phyloP scores from a whole-genome alignment of 495 filamentous ascomycete species.

The Pseudevernia furfuracea region DNA sequence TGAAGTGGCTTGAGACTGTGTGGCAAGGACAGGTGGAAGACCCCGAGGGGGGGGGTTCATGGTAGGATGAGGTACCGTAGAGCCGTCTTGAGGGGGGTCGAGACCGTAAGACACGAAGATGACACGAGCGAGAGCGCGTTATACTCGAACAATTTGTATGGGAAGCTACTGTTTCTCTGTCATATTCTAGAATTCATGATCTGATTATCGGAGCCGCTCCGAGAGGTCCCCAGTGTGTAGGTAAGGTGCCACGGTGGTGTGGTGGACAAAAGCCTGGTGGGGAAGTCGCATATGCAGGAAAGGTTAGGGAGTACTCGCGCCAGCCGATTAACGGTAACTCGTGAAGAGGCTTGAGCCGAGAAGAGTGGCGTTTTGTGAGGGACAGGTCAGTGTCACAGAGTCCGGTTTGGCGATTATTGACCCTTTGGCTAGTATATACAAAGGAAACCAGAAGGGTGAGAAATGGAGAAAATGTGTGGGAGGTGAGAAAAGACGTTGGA shows the following conservation, averaged over 20 bases:
- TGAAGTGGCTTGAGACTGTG: neutral
- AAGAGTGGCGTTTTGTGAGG: constrained; percentile 4
- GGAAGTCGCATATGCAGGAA: constrained; percentile 7
- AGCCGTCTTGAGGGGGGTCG: constrained; percentile 3
- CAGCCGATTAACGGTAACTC: constrained; percentile 1
- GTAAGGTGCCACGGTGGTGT: neutral
- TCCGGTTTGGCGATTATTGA: neutral
- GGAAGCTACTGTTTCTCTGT: neutral
- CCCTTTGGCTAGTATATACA: neutral
- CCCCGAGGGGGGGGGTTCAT: constrained; percentile 11
- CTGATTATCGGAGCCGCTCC: neutral
- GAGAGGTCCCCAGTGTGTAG: constrained; percentile 10
- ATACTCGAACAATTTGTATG: neutral
- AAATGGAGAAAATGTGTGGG: neutral
- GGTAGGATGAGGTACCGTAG: neutral
- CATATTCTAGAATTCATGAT: neutral
- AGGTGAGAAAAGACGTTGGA: neutral
- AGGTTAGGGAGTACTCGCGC: neutral
- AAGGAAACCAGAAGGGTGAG: neutral
- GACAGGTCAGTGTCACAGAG: neutral
- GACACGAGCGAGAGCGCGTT: constrained; percentile 23
- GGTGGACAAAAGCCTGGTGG: constrained; percentile 4
- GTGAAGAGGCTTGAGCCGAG: constrained; percentile 8
- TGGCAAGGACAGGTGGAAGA: neutral
- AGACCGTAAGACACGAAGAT: constrained; percentile 16